Evolutionary conservation across 2,329 filamentous ascomycete species (phyloP), one percentile per base, ranked within the genome.

Genomic region (Hymenoscyphus occultus): DNA sequence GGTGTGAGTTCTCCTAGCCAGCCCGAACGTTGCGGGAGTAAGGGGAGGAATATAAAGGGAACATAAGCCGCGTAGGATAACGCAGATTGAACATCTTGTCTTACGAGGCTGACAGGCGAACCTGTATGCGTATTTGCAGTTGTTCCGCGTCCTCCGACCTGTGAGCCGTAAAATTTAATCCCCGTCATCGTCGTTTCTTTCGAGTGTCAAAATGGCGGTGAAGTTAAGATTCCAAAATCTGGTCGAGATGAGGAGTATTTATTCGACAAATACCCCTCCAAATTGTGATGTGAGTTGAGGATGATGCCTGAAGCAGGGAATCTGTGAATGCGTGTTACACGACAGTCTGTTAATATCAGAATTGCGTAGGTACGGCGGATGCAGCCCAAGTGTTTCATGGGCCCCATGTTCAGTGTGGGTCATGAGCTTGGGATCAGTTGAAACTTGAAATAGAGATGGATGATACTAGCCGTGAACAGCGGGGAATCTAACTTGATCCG

Each of bases 1-100:
- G 82, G 81, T 65, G 87, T 83, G 19, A 92, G 78, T 77, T 93
- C 90, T 70, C 88, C 86, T 58, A 90, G 78, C 60, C 80, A 71
- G 14, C 79, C 83, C 1, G 84, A 84, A 54, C 80, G 79, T 62
- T 78, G 78, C 1, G 86, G 82, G 14, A 74, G 75, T 7, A 88
- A 56, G 0, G 89, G 89, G 69, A 83, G 79, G n/a, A 91, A 63
- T 42, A 90, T 78, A 74, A 83, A 85, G 1, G 86, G 87, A 22
- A 90, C 48, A 73, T 3, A 75, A 72, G 65, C 70, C 71, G 19
- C 73, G 67, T 56, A 72, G 3, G 65, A 68, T 48, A 78, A 59
- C 45, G 78, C 76, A 5, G 80, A 75, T 28, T 70, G 57, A 56
- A 81, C 70, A 67, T 82, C 80, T 39, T 74, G 71, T 67, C 72